Evolutionary conservation across 140 eudicot species (phyloP), one percentile per base, ranked within the genome.

Genomic region (Oenanthe javanica): DNA sequence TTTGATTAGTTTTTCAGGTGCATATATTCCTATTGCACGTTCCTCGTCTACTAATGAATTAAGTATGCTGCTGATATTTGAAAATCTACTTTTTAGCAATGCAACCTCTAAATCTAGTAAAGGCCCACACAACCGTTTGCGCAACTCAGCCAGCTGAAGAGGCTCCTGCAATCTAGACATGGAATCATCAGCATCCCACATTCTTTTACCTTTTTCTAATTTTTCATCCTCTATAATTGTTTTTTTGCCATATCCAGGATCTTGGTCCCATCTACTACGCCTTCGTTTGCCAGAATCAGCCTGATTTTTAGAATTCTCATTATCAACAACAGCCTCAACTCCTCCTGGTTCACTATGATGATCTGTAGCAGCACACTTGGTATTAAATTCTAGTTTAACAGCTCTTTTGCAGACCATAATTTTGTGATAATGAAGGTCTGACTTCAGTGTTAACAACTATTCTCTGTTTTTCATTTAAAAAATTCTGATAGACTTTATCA

Each of bases 181-280:
- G 40, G 75, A 55, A 84, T 52, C 84, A 76, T 80, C 31, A 38
- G 9, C 70, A 75, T 80, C 79, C 84, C 84, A 84, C 82, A 82
- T 84, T n/a, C 79, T 67, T 80, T 84, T 80, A 49, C 82, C 47
- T 48, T 43, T 80, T 71, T 84, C 76, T 51, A 55, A n/a, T 36
- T 66, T 76, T 77, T 36, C 45, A 70, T 36, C 45, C 0, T 31
- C 23, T 55, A 11, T 18, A 72, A 49, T 75, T 21, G 70, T 77
- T 52, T 77, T 66, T 4, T 66, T 16, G 55, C 55, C 71, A 64
- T 50, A 64, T 75, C 38, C 45, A 25, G 25, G 50, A 38, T 73
- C 47, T 42, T n/a, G 72, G 12, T 79, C 83, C 83, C 83, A 84
- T 23, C 83, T 77, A 66, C 83, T 84, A 42, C 75, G 74, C 74